These are phyloP conservation scores for Aspergillus fijiensis DNA, from an alignment of 2,329 filamentous ascomycete species.

Conservation along the genomic window DNA sequence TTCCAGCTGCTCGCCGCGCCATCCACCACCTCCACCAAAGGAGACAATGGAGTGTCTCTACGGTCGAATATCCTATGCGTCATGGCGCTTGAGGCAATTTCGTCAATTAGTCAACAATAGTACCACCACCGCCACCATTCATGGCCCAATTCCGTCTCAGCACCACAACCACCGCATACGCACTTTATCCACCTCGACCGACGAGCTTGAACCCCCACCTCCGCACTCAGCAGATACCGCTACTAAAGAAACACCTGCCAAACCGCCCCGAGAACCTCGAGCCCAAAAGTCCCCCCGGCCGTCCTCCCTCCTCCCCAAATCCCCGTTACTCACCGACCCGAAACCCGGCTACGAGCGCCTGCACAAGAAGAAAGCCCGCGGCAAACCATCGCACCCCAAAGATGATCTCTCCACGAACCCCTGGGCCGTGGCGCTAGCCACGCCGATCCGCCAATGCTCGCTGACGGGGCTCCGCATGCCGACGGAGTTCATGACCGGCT, in stretches of 20 bases:
- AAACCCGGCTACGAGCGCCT: conserved; percentile 19
- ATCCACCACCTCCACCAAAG: background rate
- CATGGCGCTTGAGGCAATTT: conserved; percentile 34
- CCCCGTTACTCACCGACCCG: conserved; percentile 32
- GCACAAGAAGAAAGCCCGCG: conserved; percentile 29
- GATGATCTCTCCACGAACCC: conserved; percentile 37
- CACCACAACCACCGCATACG: background rate
- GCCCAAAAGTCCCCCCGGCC: conserved; percentile 14
- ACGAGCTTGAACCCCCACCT: conserved; percentile 11
- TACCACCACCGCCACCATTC: background rate
- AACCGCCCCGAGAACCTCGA: background rate
- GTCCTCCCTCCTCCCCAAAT: conserved; percentile 38
- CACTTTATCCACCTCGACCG: background rate
- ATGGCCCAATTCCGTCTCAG: conserved; percentile 1
- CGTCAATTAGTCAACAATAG: conserved; percentile 20
- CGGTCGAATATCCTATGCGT: conserved; percentile 29
- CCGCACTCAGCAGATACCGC: background rate
- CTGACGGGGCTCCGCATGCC: conserved; percentile 37
- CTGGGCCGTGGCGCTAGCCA: conserved; percentile 43
- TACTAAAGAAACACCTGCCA: background rate
- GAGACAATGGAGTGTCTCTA: conserved; percentile 28
- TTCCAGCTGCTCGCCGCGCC: background rate
- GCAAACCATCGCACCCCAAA: conserved; percentile 25
- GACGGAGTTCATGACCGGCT: conserved; percentile 34
- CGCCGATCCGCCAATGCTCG: conserved; percentile 36